Percentiles rank a stretch among this genome's conserved stretches.
phyloP scores from a whole-genome alignment of 345 rosid genomes.

The Eucalyptus viminalis region DNA sequence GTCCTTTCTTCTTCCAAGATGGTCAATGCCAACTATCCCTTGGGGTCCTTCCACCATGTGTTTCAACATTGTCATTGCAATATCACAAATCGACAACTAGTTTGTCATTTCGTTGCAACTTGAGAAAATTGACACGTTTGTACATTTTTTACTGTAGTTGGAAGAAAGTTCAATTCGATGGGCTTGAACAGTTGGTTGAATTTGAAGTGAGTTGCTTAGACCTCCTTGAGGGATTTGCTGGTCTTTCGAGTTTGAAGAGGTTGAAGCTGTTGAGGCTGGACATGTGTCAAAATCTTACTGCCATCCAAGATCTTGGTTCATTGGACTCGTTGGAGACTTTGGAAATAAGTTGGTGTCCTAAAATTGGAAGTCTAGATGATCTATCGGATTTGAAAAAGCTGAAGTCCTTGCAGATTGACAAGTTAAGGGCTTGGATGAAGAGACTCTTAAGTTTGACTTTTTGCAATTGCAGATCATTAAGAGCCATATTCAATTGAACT shows the following conservation, averaged over 20 bases:
- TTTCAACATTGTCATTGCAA: background rate
- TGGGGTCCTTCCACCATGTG: background rate
- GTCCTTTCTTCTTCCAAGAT: background rate
- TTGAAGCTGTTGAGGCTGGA: rapidly evolving
- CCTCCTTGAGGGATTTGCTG: background rate
- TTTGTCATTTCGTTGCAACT: background rate
- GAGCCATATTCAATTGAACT: too few species aligned
- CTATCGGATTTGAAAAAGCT: background rate
- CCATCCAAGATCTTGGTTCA: background rate
- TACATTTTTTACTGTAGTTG: rapidly evolving
- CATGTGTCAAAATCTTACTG: rapidly evolving
- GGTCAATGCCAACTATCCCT: background rate
- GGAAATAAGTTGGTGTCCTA: rapidly evolving
- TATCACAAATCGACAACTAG: background rate
- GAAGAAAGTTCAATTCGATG: background rate
- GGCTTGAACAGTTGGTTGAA: background rate
- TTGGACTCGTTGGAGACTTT: background rate
- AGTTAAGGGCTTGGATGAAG: background rate
- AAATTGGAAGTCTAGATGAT: background rate
- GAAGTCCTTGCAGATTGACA: rapidly evolving
- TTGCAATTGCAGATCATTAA: rapidly evolving
- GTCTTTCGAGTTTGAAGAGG: background rate
- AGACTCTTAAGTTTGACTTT: rapidly evolving
- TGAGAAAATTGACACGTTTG: background rate
- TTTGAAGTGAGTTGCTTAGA: rapidly evolving